phyloP scores from a whole-genome alignment of 208 protist species.

The Leishmania gerbilli region DNA sequence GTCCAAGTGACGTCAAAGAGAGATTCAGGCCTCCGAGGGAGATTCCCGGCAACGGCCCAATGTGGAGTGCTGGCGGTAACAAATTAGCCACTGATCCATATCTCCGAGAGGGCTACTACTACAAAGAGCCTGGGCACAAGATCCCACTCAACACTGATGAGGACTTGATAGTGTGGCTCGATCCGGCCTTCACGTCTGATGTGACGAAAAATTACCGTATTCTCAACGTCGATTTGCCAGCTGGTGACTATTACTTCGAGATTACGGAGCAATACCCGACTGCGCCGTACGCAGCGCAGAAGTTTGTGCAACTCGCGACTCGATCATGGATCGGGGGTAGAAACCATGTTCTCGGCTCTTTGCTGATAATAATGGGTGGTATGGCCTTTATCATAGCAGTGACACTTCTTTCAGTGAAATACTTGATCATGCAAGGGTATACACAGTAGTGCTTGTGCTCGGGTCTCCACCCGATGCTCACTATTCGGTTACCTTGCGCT shows the following conservation, averaged over 20 bases:
- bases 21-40: constrained; percentile 76
- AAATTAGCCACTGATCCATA: constrained; percentile 56
- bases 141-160: constrained; percentile 90
- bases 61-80: constrained; percentile 43
- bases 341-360: constrained; percentile 91
- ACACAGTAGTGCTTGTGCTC: background rate
- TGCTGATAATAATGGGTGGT: constrained; percentile 90
- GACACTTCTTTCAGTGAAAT: constrained; percentile 31
- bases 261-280: constrained; percentile 93
- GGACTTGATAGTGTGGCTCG: constrained; percentile 98
- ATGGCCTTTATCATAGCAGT: constrained; percentile 55
- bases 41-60: constrained; percentile 37
- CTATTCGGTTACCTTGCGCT: background rate
- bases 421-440: constrained; percentile 15
- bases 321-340: constrained; percentile 94
- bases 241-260: constrained; percentile 91
- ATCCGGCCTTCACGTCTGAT: constrained; percentile 91
- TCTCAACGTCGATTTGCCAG: constrained; percentile 75
- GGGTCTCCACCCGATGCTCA: background rate
- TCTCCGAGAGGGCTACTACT: constrained; percentile 81
- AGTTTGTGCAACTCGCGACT: constrained; percentile 93
- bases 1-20: constrained; percentile 77
- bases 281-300: constrained; percentile 87
- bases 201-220: constrained; percentile 97
- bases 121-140: constrained; percentile 72